Evolutionary conservation across 2,329 filamentous ascomycete species (phyloP).

Genomic region (Botrytis galanthina): DNA sequence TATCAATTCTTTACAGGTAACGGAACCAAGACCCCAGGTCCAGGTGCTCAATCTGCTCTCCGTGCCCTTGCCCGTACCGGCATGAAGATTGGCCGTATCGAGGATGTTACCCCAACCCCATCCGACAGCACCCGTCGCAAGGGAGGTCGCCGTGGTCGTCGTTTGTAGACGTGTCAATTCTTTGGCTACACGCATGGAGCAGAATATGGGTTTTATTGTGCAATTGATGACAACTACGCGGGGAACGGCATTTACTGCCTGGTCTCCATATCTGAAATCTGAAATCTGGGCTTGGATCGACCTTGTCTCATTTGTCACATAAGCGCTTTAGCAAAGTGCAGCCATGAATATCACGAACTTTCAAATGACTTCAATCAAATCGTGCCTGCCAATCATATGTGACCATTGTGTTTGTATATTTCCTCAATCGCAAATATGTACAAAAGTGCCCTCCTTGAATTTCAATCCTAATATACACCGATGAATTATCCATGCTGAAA

Average conservation of each 20-base stretch:
- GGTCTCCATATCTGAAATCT: constrained; percentile 54
- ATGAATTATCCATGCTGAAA: neutral
- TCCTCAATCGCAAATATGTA: neutral
- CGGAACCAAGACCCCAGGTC: constrained; percentile 99
- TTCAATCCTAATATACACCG: neutral
- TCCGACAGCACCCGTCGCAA: constrained; percentile 99
- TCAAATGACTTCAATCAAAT: constrained; percentile 15
- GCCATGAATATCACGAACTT: constrained; percentile 35
- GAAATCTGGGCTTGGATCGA: constrained; percentile 21
- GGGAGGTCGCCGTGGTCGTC: constrained; percentile 99
- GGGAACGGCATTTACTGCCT: constrained; percentile 64
- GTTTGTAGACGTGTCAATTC: constrained; percentile 66
- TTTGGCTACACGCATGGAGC: constrained; percentile 25
- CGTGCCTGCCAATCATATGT: neutral
- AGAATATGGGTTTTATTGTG: constrained; percentile 49
- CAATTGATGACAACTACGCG: constrained; percentile 66
- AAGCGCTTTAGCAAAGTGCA: constrained; percentile 37
- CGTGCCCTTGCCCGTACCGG: constrained; percentile 97
- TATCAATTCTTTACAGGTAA: constrained; percentile 59
- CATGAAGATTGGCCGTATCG: constrained; percentile 99
- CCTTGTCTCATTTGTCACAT: constrained; percentile 48
- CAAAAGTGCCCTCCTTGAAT: neutral
- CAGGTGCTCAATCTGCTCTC: constrained; percentile 98
- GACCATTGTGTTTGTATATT: neutral
- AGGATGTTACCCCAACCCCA: constrained; percentile 98